Evolutionary conservation across 768 basidiomycete genomes (phyloP), one percentile per base, ranked within the genome.

Genomic region (Fistulinella prunicolor): DNA sequence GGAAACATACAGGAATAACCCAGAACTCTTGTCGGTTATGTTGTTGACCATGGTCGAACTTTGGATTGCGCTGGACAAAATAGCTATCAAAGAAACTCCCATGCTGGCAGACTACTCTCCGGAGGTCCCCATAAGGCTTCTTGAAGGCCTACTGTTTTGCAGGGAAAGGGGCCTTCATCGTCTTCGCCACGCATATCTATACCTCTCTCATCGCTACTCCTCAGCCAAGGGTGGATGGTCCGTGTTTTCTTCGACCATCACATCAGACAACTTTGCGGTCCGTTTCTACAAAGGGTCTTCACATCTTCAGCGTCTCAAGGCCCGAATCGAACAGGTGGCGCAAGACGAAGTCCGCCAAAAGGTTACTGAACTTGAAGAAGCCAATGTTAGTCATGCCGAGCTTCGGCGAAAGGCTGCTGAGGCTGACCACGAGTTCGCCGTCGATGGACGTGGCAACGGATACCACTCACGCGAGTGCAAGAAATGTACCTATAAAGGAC

Each of bases 11-110:
- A 30, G 42, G 9, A 50, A 51, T 10, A 73, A 67, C 24, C 70
- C 75, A 2, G 75, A 78, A 41, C 54, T 64, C 24, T 32, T 63
- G 4, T 78, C 77, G 0, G 44, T 72, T 2, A 74, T 80, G 69
- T 51, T 80, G 35, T 56, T 81, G 38, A 65, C 63, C 1, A 46
- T 41, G 9, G 20, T 65, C 9, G 72, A 77, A 26, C 64, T 72
- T 23, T 72, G 71, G 72, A 47, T 69, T 12, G 72, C 64, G 0
- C 48, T 73, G 6, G 72, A 72, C 45, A 63, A 51, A 9, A 24
- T 65, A 8, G 50, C 49, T 0, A 39, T 61, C 22, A 30, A 21
- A 9, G 44, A 51, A 16, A 61, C 51, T 16, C 62, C 70, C 3
- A 47, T 72, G 6, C 47, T 72, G 3, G 43, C 30, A 0, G 53